Conservation (phyloP, 306 rosid genomes). For the Gillenia trifoliata region DNA sequence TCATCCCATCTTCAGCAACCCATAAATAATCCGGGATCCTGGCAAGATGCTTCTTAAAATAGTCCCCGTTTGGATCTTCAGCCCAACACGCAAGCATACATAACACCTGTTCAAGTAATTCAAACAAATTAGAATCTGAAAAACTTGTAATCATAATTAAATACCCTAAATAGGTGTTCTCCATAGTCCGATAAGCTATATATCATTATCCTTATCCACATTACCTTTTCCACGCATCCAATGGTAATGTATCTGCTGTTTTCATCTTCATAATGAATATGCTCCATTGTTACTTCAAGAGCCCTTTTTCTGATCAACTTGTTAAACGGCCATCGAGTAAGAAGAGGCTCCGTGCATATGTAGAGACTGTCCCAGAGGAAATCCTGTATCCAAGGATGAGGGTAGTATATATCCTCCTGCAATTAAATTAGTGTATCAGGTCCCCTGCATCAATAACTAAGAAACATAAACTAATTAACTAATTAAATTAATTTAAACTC, state of each 20-base stretch:
- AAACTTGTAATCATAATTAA: no score
- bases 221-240: constrained; percentile 57
- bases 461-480: neutral
- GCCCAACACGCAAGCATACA: constrained; percentile 30
- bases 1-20: constrained; percentile 38
- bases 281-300: no score
- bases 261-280: no score
- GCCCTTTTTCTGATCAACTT: no score
- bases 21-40: constrained; percentile 28
- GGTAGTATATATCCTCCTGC: constrained; percentile 64
- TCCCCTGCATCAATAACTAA: no score
- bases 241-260: no score
- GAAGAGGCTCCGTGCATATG: constrained; percentile 48
- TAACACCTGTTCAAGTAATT: no score
- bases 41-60: constrained; percentile 34
- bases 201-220: no score
- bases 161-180: no score
- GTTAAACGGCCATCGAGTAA: no score
- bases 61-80: constrained; percentile 33
- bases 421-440: neutral
- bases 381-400: constrained; percentile 57
- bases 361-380: constrained; percentile 65
- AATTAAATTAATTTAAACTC: neutral
- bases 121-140: no score
- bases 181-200: no score